Evolutionary conservation across 1,284 basidiomycete species (phyloP), one percentile per base, ranked within the genome.

Genomic region (Sanghuangporus weigelae): DNA sequence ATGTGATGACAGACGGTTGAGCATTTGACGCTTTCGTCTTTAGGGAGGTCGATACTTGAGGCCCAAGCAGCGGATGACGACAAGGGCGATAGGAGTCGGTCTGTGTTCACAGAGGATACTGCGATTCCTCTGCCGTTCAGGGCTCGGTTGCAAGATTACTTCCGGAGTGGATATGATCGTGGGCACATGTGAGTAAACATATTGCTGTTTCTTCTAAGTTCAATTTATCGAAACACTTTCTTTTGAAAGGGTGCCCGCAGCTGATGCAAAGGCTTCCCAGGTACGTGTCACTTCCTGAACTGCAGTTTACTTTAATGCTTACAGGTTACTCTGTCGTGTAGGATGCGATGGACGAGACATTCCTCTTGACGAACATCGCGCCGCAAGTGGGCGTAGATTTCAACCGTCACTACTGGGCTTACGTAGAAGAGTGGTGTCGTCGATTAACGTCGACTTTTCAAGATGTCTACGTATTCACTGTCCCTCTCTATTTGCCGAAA

Each of bases 341-440:
- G 81, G 81, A 85, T 64, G 97, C 96, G 3, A 98, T 99, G 96
- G 77, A 98, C 74, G 95, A 99, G 77, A 99, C 97, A 0, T 99
- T 99, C 76, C 78, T 92, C 49, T 78, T 99, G 57, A 89, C 93
- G 3, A 99, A 99, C 73, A 98, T 99, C 62, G 96, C 97, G 0
- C 97, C 97, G 42, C 97, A 99, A 82, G 95, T 99, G 11, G 97
- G 97, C 2, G 92, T 87, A 53, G 96, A 96, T 0, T 99, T 99
- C 81, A 99, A 99, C 73, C 81, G 97, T 60, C 95, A 99, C 73
- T 99, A 97, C 73, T 98, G 95, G 96, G 95, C 95, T 8, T 97
- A 96, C 73, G 75, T 96, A 10, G 97, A 99, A 76, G 91, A 97
- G 71, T 99, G 96, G 87, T 96, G 95, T 73, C 84, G 97, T 35